A percentile compares a stretch with the other conserved stretches of the same genome.
Evolutionary conservation across 805 yeast species (phyloP).

Genomic region (Yarrowia alimentaria): DNA sequence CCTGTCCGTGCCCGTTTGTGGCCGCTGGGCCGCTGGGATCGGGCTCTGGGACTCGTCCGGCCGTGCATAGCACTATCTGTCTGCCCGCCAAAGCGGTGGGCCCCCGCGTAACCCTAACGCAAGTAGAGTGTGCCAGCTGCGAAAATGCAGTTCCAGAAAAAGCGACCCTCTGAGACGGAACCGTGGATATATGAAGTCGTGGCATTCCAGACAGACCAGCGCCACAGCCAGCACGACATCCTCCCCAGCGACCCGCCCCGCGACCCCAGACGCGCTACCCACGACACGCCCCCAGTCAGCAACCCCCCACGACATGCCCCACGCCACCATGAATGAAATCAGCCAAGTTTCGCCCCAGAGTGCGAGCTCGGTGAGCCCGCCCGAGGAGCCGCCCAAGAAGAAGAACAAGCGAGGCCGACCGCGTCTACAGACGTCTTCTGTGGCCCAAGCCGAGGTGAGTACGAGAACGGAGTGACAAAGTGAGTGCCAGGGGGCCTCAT

Average conservation of each 20-base stretch:
- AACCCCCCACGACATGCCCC: neutral
- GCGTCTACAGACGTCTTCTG: constrained; percentile 27
- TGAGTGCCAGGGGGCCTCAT: too few species aligned
- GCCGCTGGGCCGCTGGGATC: too few species aligned
- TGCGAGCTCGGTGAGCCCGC: constrained; percentile 2
- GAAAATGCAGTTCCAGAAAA: constrained; percentile 20
- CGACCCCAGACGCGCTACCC: too few species aligned
- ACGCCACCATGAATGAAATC: constrained; percentile 2
- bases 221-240: constrained; percentile 1
- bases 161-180: constrained; percentile 13
- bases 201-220: too few species aligned
- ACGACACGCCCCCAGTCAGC: constrained; percentile 2
- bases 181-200: constrained; percentile 25
- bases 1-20: too few species aligned
- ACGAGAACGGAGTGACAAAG: neutral
- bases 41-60: neutral
- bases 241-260: neutral
- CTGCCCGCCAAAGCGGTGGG: constrained; percentile 1
- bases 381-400: constrained; percentile 23
- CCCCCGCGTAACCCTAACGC: constrained; percentile 15
- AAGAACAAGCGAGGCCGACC: constrained; percentile 31
- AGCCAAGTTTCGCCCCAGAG: neutral
- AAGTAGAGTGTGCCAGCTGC: constrained; percentile 12
- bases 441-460: constrained; percentile 29
- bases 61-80: constrained; percentile 21